Evolutionary conservation across 2,329 filamentous ascomycete species (phyloP), one percentile per base, ranked within the genome.

Genomic region (Trichoderma polysporum): DNA sequence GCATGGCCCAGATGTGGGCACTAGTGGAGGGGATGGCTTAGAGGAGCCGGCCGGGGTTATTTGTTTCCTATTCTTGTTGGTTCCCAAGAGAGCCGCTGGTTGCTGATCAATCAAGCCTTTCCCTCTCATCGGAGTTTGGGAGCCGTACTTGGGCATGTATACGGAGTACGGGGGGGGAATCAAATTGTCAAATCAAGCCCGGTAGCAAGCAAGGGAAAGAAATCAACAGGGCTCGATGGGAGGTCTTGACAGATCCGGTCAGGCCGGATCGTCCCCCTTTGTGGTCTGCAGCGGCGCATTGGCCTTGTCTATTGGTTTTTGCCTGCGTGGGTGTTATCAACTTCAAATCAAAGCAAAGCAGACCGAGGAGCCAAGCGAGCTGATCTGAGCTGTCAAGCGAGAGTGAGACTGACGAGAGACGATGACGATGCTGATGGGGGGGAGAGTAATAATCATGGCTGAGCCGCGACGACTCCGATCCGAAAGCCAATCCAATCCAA

Each of bases 91-190:
- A n/a, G 25, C 59, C 59, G 47, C 33, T 50, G 53, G 53, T 39
- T 57, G 62, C 62, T 58, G 62, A 66, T 66, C 62, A 66, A 57
- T 58, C 53, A 52, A 64, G 19, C 37, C 61, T 54, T 37, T 27
- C 31, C 37, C 35, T 27, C n/a, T 19, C 41, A 19, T 45, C n/a
- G 41, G 41, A 45, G 41, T 10, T 22, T 41, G 39, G 37, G 39
- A 19, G 39, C 4, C 37, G n/a, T 17, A 17, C 7, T n/a, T n/a
- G 13, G 15, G 37, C 5, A 39, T 7, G 35, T 37, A 37, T 15
- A n/a, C 10, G 33, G 41, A 50, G 27, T 57, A 35, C 33, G 19
- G 41, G 4, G 19, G n/a, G 31, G 35, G 41, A n/a, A 37, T 37
- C 39, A 22, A 49, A 58, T 66, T 49, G 45, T 56, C 50, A 39